Evolutionary conservation across 176 grass and related monocot species (phyloP), one percentile per base, ranked within the genome.

Genomic region (Carex cristatella): DNA sequence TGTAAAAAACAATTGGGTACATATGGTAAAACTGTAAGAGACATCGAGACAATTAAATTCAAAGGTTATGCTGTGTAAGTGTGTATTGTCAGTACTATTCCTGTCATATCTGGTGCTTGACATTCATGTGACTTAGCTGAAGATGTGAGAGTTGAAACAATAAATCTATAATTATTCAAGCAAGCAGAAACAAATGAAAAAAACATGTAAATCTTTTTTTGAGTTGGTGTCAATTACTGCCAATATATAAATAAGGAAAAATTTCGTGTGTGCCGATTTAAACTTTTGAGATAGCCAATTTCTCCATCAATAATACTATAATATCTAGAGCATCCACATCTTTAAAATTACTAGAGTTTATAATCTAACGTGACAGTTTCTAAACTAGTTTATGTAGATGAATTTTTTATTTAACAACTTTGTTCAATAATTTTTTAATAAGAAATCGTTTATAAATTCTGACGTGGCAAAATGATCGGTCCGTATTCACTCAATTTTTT

Each of bases 61-160:
- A 75, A 30, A 23, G 71, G 19, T 27, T 76, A 76, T 76, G 71
- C 42, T 55, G 68, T 86, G 61, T 42, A 18, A 44, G 42, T 49
- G 48, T 49, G 63, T 92, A 72, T 85, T 55, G 79, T 65, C 68
- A 78, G 27, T 58, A 85, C 77, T 57, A 54, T 57, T 75, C 28
- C 58, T 86, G 55, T 75, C 48, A 30, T 80, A 51, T 80, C 48
- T 67, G 79, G 85, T 80, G 33, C 10, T 6, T 90, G 46, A 28
- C 1, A 53, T 56, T 82, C 28, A 30, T 75, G 23, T 5, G 3
- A 46, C 40, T 27, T 28, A 28, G 9, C 46, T 30, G 11, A 75
- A 54, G 71, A 75, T 54, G 30, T 67, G 30, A 67, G 4, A 15
- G 11, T 35, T 67, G 3, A 35, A 35, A 11, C 30, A 33, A 14